phyloP scores from a whole-genome alignment of 1,284 basidiomycete species.

The Leccinum fallax region DNA sequence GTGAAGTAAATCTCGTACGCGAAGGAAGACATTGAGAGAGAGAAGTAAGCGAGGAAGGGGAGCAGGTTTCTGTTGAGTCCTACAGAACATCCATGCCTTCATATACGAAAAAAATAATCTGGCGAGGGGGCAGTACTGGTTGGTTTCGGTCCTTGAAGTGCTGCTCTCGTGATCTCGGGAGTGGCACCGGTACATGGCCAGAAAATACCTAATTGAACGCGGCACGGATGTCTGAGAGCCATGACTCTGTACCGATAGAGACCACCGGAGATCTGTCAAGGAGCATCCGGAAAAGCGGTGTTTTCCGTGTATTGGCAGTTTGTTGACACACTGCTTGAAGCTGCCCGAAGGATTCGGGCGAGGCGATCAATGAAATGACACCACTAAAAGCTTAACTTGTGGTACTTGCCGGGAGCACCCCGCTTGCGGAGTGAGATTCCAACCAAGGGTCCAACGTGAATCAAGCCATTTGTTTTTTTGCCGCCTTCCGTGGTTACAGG shows the following conservation, averaged over 20 bases:
- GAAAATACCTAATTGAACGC: slow-evolving; percentile 48
- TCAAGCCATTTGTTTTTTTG: slow-evolving; percentile 4
- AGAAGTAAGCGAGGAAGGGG: not conserved
- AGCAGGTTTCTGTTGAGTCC: slow-evolving; percentile 9
- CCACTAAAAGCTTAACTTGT: slow-evolving; percentile 30
- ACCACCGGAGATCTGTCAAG: slow-evolving; percentile 22
- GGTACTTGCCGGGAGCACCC: slow-evolving; percentile 26
- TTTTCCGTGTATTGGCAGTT: slow-evolving; percentile 6
- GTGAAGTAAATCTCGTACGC: slow-evolving; percentile 69
- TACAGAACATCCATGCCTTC: slow-evolving; percentile 20
- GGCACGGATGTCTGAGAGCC: slow-evolving; percentile 35
- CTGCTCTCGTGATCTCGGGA: slow-evolving; percentile 50
- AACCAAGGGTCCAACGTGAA: slow-evolving; percentile 4
- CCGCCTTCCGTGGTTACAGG: slow-evolving; percentile 3
- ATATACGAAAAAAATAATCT: slow-evolving; percentile 32
- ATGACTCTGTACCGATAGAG: slow-evolving; percentile 12
- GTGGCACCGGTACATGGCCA: slow-evolving; percentile 41
- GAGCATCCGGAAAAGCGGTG: slow-evolving; percentile 19
- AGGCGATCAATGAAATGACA: slow-evolving; percentile 27
- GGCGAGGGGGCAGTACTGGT: slow-evolving; percentile 2
- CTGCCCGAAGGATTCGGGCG: slow-evolving; percentile 13
- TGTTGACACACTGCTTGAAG: slow-evolving; percentile 11
- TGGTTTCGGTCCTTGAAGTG: slow-evolving; percentile 11
- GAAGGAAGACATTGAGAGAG: slow-evolving; percentile 30
- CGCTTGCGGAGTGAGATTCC: slow-evolving; percentile 11